These are phyloP conservation scores for Cinnamomum micranthum DNA, from an alignment of 164 flowering plant genomes.

Conservation along the genomic window DNA sequence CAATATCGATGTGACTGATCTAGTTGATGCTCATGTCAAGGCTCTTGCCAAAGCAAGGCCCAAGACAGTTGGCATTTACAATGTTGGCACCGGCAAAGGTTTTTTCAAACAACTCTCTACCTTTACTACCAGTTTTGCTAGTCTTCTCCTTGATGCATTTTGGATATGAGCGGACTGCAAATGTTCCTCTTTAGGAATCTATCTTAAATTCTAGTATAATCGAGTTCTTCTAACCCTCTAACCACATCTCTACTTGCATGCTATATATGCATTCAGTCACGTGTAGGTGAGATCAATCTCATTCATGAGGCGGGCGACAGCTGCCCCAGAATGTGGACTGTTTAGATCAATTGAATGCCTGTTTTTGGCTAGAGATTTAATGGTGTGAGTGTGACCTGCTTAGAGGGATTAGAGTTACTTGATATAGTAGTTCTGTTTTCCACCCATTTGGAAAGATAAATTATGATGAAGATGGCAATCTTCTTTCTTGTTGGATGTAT, in stretches of 20 bases:
- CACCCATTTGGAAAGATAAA: neutral
- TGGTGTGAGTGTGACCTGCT: too few relatives aligned
- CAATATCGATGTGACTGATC: slow-evolving; percentile 94
- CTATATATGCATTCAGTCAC: too few relatives aligned
- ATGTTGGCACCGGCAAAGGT: slow-evolving; percentile 99
- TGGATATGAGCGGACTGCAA: neutral
- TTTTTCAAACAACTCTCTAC: neutral
- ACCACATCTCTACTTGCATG: too few relatives aligned
- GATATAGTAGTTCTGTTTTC: neutral
- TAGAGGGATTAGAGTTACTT: neutral
- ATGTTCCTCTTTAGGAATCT: too few relatives aligned
- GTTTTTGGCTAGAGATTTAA: too few relatives aligned
- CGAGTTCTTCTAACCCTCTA: too few relatives aligned
- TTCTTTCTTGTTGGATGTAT: neutral
- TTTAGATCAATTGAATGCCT: too few relatives aligned
- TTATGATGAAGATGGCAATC: neutral
- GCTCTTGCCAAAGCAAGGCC: slow-evolving; percentile 81
- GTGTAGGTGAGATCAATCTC: too few relatives aligned
- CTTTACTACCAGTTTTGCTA: neutral
- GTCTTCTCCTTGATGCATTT: neutral
- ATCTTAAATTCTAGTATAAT: too few relatives aligned
- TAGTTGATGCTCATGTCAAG: slow-evolving; percentile 98
- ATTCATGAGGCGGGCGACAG: too few relatives aligned
- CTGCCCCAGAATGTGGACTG: too few relatives aligned
- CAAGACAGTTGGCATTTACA: slow-evolving; percentile 83